Percentiles rank a stretch among this genome's conserved stretches.
These are phyloP conservation scores for Kwoniella botswanensis DNA, from an alignment of 768 basidiomycete species.

Conservation along the genomic window DNA sequence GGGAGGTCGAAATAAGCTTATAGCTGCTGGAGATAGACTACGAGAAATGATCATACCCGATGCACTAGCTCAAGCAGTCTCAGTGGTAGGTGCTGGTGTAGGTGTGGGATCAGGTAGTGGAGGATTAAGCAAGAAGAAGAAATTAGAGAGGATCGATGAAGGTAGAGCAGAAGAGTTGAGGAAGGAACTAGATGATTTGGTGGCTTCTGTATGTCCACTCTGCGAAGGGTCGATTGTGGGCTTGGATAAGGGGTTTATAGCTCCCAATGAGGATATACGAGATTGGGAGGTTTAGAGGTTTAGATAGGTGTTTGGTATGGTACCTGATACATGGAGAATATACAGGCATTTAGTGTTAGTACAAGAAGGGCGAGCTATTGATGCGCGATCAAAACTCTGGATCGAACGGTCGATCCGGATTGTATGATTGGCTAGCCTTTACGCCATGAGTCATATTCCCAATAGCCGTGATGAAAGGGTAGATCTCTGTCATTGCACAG, in stretches of 20 bases:
- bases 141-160: conserved; percentile 62
- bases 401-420: too few relatives aligned
- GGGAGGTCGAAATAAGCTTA: conserved; percentile 64
- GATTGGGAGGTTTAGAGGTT: conserved; percentile 49
- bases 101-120: conserved; percentile 43
- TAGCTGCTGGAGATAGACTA: conserved; percentile 85
- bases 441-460: background rate
- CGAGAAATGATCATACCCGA: conserved; percentile 94
- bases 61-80: conserved; percentile 81
- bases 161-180: conserved; percentile 74
- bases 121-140: conserved; percentile 59
- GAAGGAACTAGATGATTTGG: conserved; percentile 82
- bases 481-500: background rate
- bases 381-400: too few relatives aligned
- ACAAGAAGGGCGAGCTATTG: too few relatives aligned
- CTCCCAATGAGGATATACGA: conserved; percentile 73
- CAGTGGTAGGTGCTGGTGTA: conserved; percentile 55
- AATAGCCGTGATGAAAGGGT: background rate
- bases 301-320: background rate
- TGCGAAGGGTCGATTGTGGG: conserved; percentile 85
- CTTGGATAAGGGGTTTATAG: conserved; percentile 80
- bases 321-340: background rate
- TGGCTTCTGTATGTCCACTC: conserved; percentile 87
- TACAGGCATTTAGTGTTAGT: background rate
- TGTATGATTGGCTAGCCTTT: background rate